A percentile compares a stretch with the other conserved stretches of the same genome.
These are phyloP conservation scores for Aspergillus nanangensis DNA, from an alignment of 495 filamentous ascomycete genomes.

Conservation along the genomic window DNA sequence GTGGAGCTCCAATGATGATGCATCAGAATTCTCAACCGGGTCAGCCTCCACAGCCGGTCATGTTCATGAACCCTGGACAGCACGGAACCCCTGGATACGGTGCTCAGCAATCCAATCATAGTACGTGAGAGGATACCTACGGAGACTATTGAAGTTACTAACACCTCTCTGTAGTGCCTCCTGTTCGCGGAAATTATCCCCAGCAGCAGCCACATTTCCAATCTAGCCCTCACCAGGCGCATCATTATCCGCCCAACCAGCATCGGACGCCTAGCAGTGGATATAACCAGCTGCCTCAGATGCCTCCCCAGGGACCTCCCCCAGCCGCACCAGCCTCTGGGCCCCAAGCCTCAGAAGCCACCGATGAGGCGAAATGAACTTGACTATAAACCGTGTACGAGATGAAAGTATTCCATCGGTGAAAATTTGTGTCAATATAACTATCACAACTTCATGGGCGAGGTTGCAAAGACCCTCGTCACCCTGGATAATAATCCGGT, in stretches of 20 bases:
- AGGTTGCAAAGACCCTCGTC: too few species aligned
- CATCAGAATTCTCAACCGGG: slow-evolving; percentile 74
- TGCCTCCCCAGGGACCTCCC: slow-evolving; percentile 41
- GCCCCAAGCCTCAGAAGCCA: slow-evolving; percentile 39
- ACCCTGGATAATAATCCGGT: too few species aligned
- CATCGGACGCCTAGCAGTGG: slow-evolving; percentile 57
- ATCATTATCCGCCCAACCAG: slow-evolving; percentile 59
- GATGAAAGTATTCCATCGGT: too few species aligned
- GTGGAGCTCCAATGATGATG: slow-evolving; percentile 80
- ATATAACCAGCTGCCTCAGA: slow-evolving; percentile 51
- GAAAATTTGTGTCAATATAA: too few species aligned
- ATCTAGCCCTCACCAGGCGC: slow-evolving; percentile 60
- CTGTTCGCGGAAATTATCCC: slow-evolving; percentile 53
- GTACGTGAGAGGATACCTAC: slow-evolving; percentile 46
- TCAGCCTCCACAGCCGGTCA: slow-evolving; percentile 51
- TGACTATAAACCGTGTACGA: neutral
- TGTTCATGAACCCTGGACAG: slow-evolving; percentile 65
- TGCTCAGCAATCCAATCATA: slow-evolving; percentile 58
- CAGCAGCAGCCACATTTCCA: slow-evolving; percentile 58
- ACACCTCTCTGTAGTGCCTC: slow-evolving; percentile 47
- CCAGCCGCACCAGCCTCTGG: slow-evolving; percentile 36
- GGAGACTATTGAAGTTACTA: neutral
- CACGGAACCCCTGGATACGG: slow-evolving; percentile 65
- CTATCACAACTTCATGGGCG: too few species aligned
- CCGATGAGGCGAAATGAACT: slow-evolving; percentile 60